Base-by-base conservation (phyloP, 177 flowering plant genomes). In the Vitis hybrid region DNA sequence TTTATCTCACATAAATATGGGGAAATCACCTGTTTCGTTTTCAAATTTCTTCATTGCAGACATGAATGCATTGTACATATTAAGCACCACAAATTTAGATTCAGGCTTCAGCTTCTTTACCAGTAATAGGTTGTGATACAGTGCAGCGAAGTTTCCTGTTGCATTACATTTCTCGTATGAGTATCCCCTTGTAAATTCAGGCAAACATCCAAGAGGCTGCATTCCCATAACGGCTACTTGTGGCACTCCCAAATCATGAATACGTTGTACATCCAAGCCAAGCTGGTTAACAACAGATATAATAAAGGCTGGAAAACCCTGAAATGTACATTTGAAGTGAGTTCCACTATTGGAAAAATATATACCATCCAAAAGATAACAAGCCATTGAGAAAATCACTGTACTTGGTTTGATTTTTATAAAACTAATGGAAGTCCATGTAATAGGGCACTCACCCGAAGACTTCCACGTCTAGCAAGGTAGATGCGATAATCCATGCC, bases 401-500 rank as follows among this genome's bases (percentile, higher is more conserved):
- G 8, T 35, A 7, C 46, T 35, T 35, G 0, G 46, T 35, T 35
- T 35, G 46, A 35, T 7, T 35, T 35, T 35, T 1, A 35, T 35
- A 35, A 35, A 35, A 35, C 46, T 35, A 35, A 35, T 35, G 6
- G 8, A 35, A 35, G 8, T 35, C 8, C 46, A 35, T 3, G 12
- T 11, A 24, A 24, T 24, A 24, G 27, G 27, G 27, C 27, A 60
- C 71, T 67, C 55, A 83, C 88, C 81, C 66, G 3, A 0, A 57
- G 2, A 11, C 76, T 41, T 53, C 79, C 81, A 32, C 76, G 68
- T 18, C 5, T 63, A 11, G 72, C 60, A 3, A 58, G 0, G 58
- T 63, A 85, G 48, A 79, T 20, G 5, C 64, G 46, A 58, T 90
- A 88, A 82, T 90, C 94, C 57, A 85, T 90, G 71, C 91, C 94